phyloP scores from a whole-genome alignment of 2,329 filamentous ascomycete species.

The Alternaria sp. region DNA sequence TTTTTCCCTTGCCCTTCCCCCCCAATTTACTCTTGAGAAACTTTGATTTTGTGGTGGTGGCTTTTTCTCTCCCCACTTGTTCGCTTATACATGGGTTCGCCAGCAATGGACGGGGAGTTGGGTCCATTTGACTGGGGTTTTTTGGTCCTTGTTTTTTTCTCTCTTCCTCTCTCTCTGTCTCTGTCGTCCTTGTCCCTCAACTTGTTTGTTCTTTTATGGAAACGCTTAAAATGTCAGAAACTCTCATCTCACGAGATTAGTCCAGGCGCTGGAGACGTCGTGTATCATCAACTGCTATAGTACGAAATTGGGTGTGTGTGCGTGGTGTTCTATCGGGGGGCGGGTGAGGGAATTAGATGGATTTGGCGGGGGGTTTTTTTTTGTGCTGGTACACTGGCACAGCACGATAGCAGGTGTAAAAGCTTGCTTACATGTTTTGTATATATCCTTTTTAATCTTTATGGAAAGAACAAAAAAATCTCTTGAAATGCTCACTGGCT shows the following conservation, averaged over 20 bases:
- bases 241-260: slow-evolving; percentile 38
- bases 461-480: slow-evolving; percentile 11
- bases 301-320: slow-evolving; percentile 23
- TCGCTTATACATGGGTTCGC: slow-evolving; percentile 28
- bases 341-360: too few species aligned
- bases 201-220: not conserved
- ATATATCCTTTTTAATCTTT: slow-evolving; percentile 30
- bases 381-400: slow-evolving; percentile 34
- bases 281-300: slow-evolving; percentile 33
- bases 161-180: slow-evolving; percentile 1
- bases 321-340: slow-evolving; percentile 1
- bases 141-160: slow-evolving; percentile 10
- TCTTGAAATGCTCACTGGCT: not conserved
- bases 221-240: slow-evolving; percentile 33
- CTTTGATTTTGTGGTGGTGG: too few species aligned
- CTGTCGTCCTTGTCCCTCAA: not conserved
- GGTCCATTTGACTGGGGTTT: not conserved
- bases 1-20: not conserved
- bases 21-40: too few species aligned
- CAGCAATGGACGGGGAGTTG: slow-evolving; percentile 30
- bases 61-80: too few species aligned
- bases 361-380: slow-evolving; percentile 6
- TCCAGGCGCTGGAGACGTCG: slow-evolving; percentile 41
- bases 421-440: slow-evolving; percentile 14
- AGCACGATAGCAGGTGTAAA: slow-evolving; percentile 12